phyloP scores from a whole-genome alignment of 139 green algal species.

The Chlorella sp. region DNA sequence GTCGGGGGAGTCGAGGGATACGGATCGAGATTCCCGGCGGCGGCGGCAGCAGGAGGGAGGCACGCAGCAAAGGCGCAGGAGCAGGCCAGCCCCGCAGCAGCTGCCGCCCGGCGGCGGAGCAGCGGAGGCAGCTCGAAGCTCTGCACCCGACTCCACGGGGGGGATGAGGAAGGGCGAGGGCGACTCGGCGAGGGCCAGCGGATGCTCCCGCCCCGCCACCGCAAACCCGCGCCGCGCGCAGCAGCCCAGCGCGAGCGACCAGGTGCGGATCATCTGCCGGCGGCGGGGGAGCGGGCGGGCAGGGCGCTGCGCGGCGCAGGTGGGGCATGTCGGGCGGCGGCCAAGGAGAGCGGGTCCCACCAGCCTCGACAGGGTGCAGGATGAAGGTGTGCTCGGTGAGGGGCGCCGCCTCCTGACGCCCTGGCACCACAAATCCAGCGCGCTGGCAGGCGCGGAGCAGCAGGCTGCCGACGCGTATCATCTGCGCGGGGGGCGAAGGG shows the following conservation, averaged over 20 bases:
- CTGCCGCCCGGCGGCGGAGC: too few relatives aligned
- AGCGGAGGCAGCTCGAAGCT: background rate
- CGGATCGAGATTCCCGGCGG: too few relatives aligned
- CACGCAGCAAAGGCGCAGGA: background rate
- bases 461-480: constrained; percentile 73
- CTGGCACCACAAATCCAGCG: constrained; percentile 51
- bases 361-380: constrained; percentile 74
- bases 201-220: constrained; percentile 48
- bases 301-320: too few relatives aligned
- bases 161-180: background rate
- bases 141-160: background rate
- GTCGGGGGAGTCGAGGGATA: background rate
- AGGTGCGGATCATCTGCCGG: constrained; percentile 75
- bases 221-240: constrained; percentile 48
- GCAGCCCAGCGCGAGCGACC: constrained; percentile 64
- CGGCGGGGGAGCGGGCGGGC: constrained; percentile 75
- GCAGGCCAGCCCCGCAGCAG: background rate
- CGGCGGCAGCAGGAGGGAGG: background rate
- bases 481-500: too few relatives aligned
- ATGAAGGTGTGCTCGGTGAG: constrained; percentile 71
- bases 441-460: constrained; percentile 67
- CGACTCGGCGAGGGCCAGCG: constrained; percentile 45
- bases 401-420: constrained; percentile 38
- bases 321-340: too few relatives aligned
- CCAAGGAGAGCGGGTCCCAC: background rate